Evolutionary conservation across 177 flowering plant species (phyloP), one percentile per base, ranked within the genome.

Genomic region (Telopea speciosissima): DNA sequence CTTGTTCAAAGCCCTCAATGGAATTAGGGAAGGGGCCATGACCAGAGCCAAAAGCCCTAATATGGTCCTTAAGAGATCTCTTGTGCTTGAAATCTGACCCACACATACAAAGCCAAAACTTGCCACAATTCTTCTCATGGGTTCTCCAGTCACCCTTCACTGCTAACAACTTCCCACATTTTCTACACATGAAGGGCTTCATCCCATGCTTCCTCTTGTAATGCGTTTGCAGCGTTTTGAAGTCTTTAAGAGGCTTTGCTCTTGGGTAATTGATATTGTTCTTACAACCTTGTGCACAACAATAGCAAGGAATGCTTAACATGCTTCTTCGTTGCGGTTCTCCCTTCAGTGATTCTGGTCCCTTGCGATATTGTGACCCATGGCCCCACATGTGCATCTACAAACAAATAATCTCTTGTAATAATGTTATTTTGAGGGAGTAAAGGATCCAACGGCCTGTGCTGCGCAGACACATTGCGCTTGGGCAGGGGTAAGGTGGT

Each of bases 331-430:
- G 85, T 25, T 84, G 89, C n/a, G n/a, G n/a, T 1, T 78, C 77
- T 65, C 92, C 89, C 59, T 74, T 84, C 25, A 90, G 73, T 0
- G 92, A 87, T 4, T 87, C 89, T 4, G 89, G 84, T 6, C 92
- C 95, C 70, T 74, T 83, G 1, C 91, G 81, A 42, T 87, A 90
- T 62, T 86, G 82, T 1, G 91, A 87, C 8, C 96, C 96, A 45
- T 90, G 92, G 16, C 96, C 96, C 92, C 96, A 88, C 96, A 88
- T 83, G 70, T 90, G 92, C 92, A 88, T 87, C 92, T 90, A 62
- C 66, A 31, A 49, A 9, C 11, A 5, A 44, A 44, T 2, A 31
- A 31, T 2, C 33, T 5, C 2, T 31, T 31, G n/a, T n/a, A n/a
- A n/a, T n/a, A n/a, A n/a, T n/a, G n/a, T n/a, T n/a, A n/a, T n/a